phyloP scores from a whole-genome alignment of 2,329 filamentous ascomycete species.

The Xylaria sp. region DNA sequence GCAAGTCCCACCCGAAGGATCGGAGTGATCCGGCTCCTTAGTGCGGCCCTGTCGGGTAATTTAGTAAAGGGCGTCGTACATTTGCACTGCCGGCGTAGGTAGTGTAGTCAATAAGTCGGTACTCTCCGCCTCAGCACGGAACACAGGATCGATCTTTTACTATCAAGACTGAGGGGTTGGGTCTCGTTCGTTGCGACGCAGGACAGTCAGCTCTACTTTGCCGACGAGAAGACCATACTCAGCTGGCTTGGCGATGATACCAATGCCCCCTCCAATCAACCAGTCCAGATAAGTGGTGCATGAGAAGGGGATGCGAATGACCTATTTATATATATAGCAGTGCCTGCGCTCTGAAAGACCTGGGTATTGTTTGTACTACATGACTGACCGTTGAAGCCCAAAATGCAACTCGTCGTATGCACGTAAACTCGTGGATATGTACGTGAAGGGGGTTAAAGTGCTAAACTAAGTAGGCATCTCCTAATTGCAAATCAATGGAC shows the following conservation, averaged over 20 bases:
- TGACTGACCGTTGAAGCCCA: not conserved
- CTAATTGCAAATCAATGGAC: constrained; percentile 9
- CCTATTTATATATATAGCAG: constrained; percentile 25
- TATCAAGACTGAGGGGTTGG: not conserved
- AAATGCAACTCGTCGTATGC: constrained; percentile 5
- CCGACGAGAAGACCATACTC: constrained; percentile 4
- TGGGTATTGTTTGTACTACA: not conserved
- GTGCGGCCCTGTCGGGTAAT: constrained; percentile 14
- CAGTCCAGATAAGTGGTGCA: constrained; percentile 1
- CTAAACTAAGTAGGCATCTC: not conserved
- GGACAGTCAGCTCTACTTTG: not conserved
- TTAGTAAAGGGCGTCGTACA: not conserved
- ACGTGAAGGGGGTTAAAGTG: not conserved
- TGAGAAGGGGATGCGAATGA: not conserved
- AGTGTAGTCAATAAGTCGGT: constrained; percentile 5
- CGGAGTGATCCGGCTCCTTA: constrained; percentile 2
- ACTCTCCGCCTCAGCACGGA: not conserved
- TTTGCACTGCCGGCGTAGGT: not conserved
- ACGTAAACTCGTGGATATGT: constrained; percentile 9
- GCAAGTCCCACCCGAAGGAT: constrained; percentile 11
- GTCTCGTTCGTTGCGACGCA: not conserved
- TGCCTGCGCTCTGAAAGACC: not conserved
- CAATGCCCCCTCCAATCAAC: not conserved
- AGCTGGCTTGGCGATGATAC: constrained; percentile 23
- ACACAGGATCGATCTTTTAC: not conserved